Percentiles rank a stretch among this genome's conserved stretches.
Conservation (phyloP, 2,329 filamentous ascomycete genomes). For the Pseudogymnoascus sp. region DNA sequence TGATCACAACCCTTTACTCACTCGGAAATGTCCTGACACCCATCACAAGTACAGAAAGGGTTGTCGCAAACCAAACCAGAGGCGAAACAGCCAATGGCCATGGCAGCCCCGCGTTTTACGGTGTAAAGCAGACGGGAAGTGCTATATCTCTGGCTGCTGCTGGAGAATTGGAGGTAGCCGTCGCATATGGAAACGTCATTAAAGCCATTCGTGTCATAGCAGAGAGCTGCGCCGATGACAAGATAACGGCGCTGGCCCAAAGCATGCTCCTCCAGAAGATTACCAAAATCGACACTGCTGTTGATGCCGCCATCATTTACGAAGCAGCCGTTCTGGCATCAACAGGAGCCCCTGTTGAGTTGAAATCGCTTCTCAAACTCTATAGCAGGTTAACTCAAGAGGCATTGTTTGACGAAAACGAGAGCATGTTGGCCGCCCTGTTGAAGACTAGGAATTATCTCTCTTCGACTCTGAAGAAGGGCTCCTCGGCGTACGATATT, state of each 20-base stretch:
- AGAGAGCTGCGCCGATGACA: conserved; percentile 70
- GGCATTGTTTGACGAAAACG: conserved; percentile 61
- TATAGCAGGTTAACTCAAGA: conserved; percentile 69
- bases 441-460: conserved; percentile 73
- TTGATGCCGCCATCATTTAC: conserved; percentile 78
- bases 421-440: conserved; percentile 63
- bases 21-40: conserved; percentile 92
- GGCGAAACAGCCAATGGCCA: conserved; percentile 35
- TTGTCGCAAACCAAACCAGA: conserved; percentile 17
- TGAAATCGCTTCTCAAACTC: conserved; percentile 76
- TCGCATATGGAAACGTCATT: conserved; percentile 82
- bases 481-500: conserved; percentile 69
- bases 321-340: conserved; percentile 73
- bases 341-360: conserved; percentile 70
- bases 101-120: conserved; percentile 48
- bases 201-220: conserved; percentile 91
- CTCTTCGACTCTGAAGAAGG: conserved; percentile 57
- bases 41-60: conserved; percentile 44
- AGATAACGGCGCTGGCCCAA: conserved; percentile 86
- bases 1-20: conserved; percentile 92
- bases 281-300: conserved; percentile 67
- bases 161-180: conserved; percentile 69
- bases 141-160: conserved; percentile 68
- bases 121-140: conserved; percentile 56
- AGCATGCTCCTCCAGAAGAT: conserved; percentile 97